Evolutionary conservation across 495 filamentous ascomycete genomes (phyloP).

Genomic region (Parathielavia hyrcaniae): DNA sequence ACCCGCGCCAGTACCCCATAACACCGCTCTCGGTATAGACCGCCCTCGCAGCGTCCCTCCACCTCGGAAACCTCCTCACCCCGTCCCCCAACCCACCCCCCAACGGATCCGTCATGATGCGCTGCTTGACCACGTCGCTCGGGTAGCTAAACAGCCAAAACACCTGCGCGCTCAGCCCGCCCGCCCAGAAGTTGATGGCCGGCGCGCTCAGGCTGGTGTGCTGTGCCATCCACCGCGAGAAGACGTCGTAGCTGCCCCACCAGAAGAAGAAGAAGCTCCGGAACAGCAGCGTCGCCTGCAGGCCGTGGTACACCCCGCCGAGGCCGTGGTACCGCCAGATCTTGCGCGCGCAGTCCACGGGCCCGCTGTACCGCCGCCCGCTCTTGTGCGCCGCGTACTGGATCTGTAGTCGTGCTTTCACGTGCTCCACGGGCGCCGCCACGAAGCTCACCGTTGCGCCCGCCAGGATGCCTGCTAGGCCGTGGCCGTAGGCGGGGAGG

Average conservation of each 20-base stretch:
- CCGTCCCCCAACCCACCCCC: slow-evolving; percentile 65
- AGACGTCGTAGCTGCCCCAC: slow-evolving; percentile 88
- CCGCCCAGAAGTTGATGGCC: slow-evolving; percentile 93
- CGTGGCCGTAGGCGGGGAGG: slow-evolving; percentile 74
- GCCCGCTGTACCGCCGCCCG: slow-evolving; percentile 73
- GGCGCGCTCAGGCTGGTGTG: slow-evolving; percentile 69
- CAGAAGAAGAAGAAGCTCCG: slow-evolving; percentile 93
- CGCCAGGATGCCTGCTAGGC: slow-evolving; percentile 76
- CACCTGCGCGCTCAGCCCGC: slow-evolving; percentile 81
- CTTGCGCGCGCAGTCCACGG: slow-evolving; percentile 72
- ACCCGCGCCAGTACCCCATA: slow-evolving; percentile 87
- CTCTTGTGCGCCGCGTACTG: slow-evolving; percentile 76
- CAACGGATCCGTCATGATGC: slow-evolving; percentile 92
- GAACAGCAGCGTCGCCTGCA: slow-evolving; percentile 80
- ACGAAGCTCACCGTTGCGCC: slow-evolving; percentile 88
- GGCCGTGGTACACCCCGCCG: slow-evolving; percentile 73
- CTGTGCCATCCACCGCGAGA: slow-evolving; percentile 59
- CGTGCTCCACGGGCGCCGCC: slow-evolving; percentile 88
- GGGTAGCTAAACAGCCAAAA: slow-evolving; percentile 94
- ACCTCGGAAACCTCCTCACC: slow-evolving; percentile 60
- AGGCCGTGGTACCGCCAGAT: slow-evolving; percentile 65
- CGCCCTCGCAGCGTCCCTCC: slow-evolving; percentile 72
- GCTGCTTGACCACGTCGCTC: slow-evolving; percentile 91
- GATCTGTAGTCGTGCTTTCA: slow-evolving; percentile 89
- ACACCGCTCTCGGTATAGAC: slow-evolving; percentile 69